Base-by-base conservation (phyloP, 2,329 filamentous ascomycete genomes). In the Chrysosporium keratinophilum region DNA sequence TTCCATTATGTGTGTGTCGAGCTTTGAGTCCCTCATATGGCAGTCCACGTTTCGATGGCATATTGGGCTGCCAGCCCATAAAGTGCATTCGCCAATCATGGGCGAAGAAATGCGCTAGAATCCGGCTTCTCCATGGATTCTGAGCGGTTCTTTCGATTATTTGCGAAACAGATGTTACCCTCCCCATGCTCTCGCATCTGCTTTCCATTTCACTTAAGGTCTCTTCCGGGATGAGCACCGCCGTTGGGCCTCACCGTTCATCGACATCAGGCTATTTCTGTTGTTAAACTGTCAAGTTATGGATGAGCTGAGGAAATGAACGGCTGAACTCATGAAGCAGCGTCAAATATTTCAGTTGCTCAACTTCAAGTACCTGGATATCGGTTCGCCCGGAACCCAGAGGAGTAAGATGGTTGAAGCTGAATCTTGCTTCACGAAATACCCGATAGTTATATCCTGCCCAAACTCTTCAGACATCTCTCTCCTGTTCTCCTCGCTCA, bases 11-110 rank as follows among this genome's bases (percentile, higher is more conserved):
- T 23, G 23, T 35, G n/a, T 37, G 23, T 15, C 31, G 23, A 12
- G 2, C 39, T 35, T 14, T 15, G 15, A 44, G 37, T 14, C 44
- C 17, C 23, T 43, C 31, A 34, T 20, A 44, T 9, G 49, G n/a
- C 35, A 23, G 49, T 44, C 49, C 49, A 51, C 49, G 49, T 51
- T 44, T 51, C 40, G 44, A 44, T 44, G n/a, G n/a, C 23, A 51
- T 12, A 19, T 15, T 37, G 40, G 41, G 49, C 37, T 51, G 39
- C 19, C 28, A 44, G 40, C 40, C 28, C 35, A 5, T 6, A n/a
- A 12, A 40, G 20, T 9, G 14, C 7, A 15, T 37, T 51, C 44
- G 23, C 49, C 49, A 51, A 51, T 51, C 49, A 51, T 35, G 31
- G 12, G 17, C 15, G 39, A 10, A 28, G 41, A 41, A 44, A 15